Evolutionary conservation across 2,329 filamentous ascomycete genomes (phyloP), one percentile per base, ranked within the genome.

Genomic region (Stemphylium beticola): DNA sequence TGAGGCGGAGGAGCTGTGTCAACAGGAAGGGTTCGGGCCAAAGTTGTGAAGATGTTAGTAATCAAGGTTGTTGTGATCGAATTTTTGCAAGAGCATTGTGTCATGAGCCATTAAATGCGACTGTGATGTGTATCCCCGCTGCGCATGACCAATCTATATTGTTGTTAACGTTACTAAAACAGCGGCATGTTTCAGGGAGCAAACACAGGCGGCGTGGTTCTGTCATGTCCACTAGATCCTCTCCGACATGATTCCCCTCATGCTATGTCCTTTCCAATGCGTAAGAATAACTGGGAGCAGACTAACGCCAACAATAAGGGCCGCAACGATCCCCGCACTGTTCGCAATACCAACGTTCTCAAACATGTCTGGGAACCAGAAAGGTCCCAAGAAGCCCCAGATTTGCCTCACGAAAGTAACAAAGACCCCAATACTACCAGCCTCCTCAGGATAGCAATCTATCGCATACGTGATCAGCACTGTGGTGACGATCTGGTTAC

Each of bases 401-500:
- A 78, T 80, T 53, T 83, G 81, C 7, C 84, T 76, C 2, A 85
- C 78, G 49, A 86, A 76, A 3, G 79, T 85, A 58, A 87, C 78
- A 57, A 86, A 86, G 0, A 85, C 83, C 2, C 84, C 85, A 15
- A 87, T 78, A 48, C 80, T 79, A 1, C 80, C 80, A 0, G 83
- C 77, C 36, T 84, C 78, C 24, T 82, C 75, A 2, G 74, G 77
- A 56, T 85, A 80, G 62, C 82, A 84, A 59, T 87, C 85, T 1
- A 87, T 81, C 0, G 83, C 81, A 65, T 86, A 87, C 0, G 85
- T 86, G 20, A 85, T 81, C 38, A 85, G 65, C 2, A 86, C 81
- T 0, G 85, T 87, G 0, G 85, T 87, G 14, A 86, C 78, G 37
- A 87, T 81, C 67, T 87, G 85, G 55, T 85, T 86, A 0, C 85